Conservation (phyloP, 2,329 filamentous ascomycete species). For the Trichoderma aggressivum region DNA sequence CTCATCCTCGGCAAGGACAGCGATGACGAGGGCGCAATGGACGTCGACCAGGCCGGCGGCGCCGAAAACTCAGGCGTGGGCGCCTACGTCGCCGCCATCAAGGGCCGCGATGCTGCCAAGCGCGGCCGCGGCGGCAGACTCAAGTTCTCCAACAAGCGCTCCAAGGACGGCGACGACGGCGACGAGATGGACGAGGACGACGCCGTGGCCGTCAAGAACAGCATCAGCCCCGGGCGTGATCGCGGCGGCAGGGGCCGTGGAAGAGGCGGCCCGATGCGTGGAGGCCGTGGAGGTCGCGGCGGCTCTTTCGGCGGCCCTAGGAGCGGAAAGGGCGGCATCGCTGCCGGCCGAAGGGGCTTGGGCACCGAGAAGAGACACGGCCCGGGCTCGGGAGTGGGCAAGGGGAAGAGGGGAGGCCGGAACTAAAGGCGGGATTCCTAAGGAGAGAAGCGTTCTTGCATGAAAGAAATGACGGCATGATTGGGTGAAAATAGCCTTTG, state of each 20-base stretch:
- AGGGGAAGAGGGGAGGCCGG: slow-evolving; percentile 35
- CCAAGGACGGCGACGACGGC: slow-evolving; percentile 46
- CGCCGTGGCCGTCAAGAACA: slow-evolving; percentile 51
- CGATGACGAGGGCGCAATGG: slow-evolving; percentile 56
- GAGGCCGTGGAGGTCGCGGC: slow-evolving; percentile 37
- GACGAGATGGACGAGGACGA: slow-evolving; percentile 54
- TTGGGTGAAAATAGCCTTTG: slow-evolving; percentile 1
- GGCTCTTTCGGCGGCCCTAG: slow-evolving; percentile 38
- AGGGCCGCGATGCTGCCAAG: slow-evolving; percentile 62
- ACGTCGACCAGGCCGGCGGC: slow-evolving; percentile 61
- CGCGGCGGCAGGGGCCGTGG: slow-evolving; percentile 31
- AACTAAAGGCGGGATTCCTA: slow-evolving; percentile 23
- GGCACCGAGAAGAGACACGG: slow-evolving; percentile 50
- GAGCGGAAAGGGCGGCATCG: slow-evolving; percentile 47
- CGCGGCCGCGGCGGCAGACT: slow-evolving; percentile 64
- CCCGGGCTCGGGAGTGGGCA: slow-evolving; percentile 39
- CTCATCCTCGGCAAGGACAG: slow-evolving; percentile 65
- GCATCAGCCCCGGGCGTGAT: slow-evolving; percentile 39
- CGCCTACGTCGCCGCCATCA: slow-evolving; percentile 67
- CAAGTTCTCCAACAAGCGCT: slow-evolving; percentile 66
- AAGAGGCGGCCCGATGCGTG: slow-evolving; percentile 30
- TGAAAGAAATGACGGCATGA: background rate
- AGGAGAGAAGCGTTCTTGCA: background rate
- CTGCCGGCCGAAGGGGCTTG: slow-evolving; percentile 46
- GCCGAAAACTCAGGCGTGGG: slow-evolving; percentile 57